Evolutionary conservation across 805 yeast genomes (phyloP).

Genomic region (Wickerhamiella allomyrinae): DNA sequence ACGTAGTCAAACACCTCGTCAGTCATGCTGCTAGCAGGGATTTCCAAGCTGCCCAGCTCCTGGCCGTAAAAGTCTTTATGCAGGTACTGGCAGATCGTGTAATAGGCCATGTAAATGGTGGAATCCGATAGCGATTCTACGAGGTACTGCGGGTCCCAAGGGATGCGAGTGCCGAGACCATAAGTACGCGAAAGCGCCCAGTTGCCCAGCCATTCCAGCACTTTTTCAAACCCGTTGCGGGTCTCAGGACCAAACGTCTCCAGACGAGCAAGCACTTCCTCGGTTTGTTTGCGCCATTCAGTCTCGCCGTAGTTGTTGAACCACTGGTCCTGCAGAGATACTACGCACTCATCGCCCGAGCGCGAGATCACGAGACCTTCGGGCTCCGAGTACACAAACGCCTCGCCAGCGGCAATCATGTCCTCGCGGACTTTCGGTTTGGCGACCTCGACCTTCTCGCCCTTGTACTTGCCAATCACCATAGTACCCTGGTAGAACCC

Average conservation of each 20-base stretch:
- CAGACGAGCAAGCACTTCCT: slow-evolving; percentile 64
- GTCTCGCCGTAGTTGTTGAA: slow-evolving; percentile 94
- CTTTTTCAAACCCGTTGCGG: slow-evolving; percentile 83
- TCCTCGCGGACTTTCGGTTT: slow-evolving; percentile 79
- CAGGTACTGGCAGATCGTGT: slow-evolving; percentile 74
- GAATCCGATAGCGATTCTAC: slow-evolving; percentile 95
- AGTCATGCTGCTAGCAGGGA: slow-evolving; percentile 73
- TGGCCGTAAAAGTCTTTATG: slow-evolving; percentile 80
- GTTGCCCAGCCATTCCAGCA: slow-evolving; percentile 87
- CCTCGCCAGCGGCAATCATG: slow-evolving; percentile 59
- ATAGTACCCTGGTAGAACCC: slow-evolving; percentile 85
- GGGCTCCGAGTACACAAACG: slow-evolving; percentile 89
- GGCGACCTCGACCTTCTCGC: slow-evolving; percentile 82
- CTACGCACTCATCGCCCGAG: slow-evolving; percentile 94
- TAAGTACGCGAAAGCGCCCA: slow-evolving; percentile 98
- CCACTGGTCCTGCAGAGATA: slow-evolving; percentile 98
- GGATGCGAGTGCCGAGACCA: slow-evolving; percentile 87
- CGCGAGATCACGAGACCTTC: slow-evolving; percentile 81
- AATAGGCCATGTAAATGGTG: slow-evolving; percentile 88
- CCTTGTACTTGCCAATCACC: slow-evolving; percentile 67
- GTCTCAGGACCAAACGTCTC: slow-evolving; percentile 72
- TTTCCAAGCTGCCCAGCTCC: slow-evolving; percentile 54
- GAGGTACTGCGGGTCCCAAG: slow-evolving; percentile 91
- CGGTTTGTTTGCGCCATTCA: slow-evolving; percentile 67
- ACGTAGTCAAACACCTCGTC: slow-evolving; percentile 88